Base-by-base conservation (phyloP, 129 eudicot genomes). In the Tagetes erecta region DNA sequence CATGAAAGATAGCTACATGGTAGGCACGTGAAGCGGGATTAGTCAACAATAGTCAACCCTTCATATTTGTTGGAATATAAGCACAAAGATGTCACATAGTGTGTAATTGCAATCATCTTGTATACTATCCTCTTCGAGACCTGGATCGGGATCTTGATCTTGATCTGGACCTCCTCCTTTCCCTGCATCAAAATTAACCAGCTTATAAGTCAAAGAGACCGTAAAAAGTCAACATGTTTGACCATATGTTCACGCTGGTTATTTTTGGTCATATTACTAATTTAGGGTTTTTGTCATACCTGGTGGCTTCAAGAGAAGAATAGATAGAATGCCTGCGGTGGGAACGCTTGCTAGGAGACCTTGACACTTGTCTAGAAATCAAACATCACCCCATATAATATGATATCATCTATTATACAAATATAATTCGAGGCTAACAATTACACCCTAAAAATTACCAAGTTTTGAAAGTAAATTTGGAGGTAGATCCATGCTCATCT, bases 321-420 rank as follows among this genome's bases (percentile, higher is more conserved):
- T 94, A 94, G 81, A 86, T 93, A 81, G 93, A 91, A 84, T 91
- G 96, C 96, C 90, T 94, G 96, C 87, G 97, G 86, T 94, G 96
- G 85, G 99, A 86, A 84, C 84, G 97, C 97, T 85, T 94, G 99
- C 93, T 93, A 90, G 85, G 99, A 80, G 99, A 94, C 91, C 96
- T 82, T 88, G 97, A 94, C 88, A 84, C 94, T 79, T 85, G 96
- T 94, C 99, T 94, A 91, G 81, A 86, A 88, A 86, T 72, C 85
- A 87, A 94, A 87, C 82, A 89, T 84, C 67, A 62, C 44, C 82
- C 78, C 87, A 86, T 86, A 86, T 94, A 71, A 56, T 59, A 63
- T 41, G 45, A 78, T 56, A 33, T 56, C 72, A 76, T 76, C 71
- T 60, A 69, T 60, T 60, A 36, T 11, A 60, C 67, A 36, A 62